Percentiles rank a stretch among this genome's conserved stretches.
Conservation (phyloP, 192 early-diverging fungal genomes). For the Mortierella antarctica region DNA sequence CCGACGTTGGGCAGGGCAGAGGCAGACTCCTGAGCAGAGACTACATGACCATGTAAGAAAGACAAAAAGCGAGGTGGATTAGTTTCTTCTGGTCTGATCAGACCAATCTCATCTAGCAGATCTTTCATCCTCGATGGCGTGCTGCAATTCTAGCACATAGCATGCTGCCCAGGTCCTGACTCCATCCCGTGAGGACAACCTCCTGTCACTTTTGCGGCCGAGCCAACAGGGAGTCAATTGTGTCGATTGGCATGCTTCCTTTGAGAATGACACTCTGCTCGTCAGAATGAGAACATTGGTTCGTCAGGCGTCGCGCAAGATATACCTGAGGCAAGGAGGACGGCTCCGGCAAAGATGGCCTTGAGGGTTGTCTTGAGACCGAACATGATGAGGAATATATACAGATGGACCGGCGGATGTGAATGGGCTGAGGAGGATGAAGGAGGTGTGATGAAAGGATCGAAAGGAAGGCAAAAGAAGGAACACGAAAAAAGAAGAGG, state of each 20-base stretch:
- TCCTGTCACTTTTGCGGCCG: too few species aligned
- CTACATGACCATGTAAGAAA: constrained; percentile 8
- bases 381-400: constrained; percentile 30
- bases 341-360: constrained; percentile 43
- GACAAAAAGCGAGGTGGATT: not conserved
- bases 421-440: not conserved
- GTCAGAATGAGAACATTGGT: too few species aligned
- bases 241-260: too few species aligned
- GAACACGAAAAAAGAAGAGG: not conserved
- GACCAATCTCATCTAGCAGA: not conserved
- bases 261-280: too few species aligned
- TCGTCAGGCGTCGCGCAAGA: too few species aligned
- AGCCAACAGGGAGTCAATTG: too few species aligned
- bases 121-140: not conserved
- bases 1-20: constrained; percentile 26
- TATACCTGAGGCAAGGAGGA: constrained; percentile 48
- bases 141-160: not conserved
- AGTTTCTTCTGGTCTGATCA: not conserved
- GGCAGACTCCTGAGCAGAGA: constrained; percentile 28
- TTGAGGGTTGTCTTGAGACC: constrained; percentile 51
- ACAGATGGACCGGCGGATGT: not conserved
- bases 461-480: constrained; percentile 8
- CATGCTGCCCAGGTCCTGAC: too few species aligned
- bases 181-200: too few species aligned
- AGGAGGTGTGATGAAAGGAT: constrained; percentile 2